Conservation (phyloP, 352 stramenopile genomes). For the Pythium aristosporum region DNA sequence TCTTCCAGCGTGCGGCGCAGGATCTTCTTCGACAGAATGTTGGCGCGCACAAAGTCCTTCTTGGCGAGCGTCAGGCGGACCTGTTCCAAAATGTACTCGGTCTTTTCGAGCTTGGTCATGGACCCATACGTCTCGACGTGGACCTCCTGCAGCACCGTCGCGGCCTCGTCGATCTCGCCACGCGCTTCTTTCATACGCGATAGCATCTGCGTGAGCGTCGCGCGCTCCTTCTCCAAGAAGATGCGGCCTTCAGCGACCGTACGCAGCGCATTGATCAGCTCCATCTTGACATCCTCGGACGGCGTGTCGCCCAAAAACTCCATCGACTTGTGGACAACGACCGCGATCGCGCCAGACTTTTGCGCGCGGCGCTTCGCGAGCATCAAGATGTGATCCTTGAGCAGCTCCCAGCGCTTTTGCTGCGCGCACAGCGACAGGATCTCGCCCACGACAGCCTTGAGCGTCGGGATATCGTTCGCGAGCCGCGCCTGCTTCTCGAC, state of each 20-base stretch:
- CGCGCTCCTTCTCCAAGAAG: conserved; percentile 96
- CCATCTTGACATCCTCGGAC: conserved; percentile 85
- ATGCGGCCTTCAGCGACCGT: conserved; percentile 97
- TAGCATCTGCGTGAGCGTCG: conserved; percentile 91
- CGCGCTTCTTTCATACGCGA: conserved; percentile 91
- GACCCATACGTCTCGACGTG: conserved; percentile 98
- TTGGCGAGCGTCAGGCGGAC: conserved; percentile 96
- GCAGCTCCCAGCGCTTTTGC: conserved; percentile 87
- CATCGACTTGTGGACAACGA: conserved; percentile 86
- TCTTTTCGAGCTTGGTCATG: conserved; percentile 98
- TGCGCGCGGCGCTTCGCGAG: conserved; percentile 89
- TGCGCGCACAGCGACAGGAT: conserved; percentile 79
- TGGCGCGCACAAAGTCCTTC: conserved; percentile 96
- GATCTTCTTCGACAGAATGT: conserved; percentile 98
- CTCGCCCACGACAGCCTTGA: conserved; percentile 75
- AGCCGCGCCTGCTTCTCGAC: conserved; percentile 84
- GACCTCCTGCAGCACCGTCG: conserved; percentile 96
- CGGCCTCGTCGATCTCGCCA: conserved; percentile 92
- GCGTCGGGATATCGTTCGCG: conserved; percentile 83
- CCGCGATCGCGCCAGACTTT: conserved; percentile 82
- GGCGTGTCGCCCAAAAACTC: conserved; percentile 74
- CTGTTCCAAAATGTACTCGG: conserved; percentile 98
- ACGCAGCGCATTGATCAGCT: conserved; percentile 93
- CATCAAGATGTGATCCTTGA: conserved; percentile 84
- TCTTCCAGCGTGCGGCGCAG: conserved; percentile 92